Base-by-base conservation (phyloP, 2,329 filamentous ascomycete species). In the Lecanicillium sp. region DNA sequence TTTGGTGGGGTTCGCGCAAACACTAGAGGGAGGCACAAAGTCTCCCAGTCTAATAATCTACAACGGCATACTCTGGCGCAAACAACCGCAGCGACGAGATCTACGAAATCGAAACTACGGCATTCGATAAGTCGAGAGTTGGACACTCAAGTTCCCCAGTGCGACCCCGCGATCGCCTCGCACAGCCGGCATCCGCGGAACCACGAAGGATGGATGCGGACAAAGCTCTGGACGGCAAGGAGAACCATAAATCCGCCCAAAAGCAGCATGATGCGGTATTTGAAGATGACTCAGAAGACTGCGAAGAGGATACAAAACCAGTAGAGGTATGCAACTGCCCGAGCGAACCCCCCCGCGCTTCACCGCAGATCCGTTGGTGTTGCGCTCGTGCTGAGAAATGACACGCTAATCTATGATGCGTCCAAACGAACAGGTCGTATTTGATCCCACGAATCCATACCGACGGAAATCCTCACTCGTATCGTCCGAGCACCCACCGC, bases 381-480 rank as follows among this genome's bases (percentile, higher is more conserved):
- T n/a, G n/a, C n/a, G 19, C 14, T 24, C 36, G 12, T 23, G 14
- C 23, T n/a, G 19, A 20, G 14, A 23, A 17, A 33, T 15, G 39
- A 27, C 9, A 20, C 35, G 21, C 10, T 23, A 23, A 44, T 12
- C 19, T 19, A 29, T n/a, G 19, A 20, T 17, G 24, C 32, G 15
- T 35, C 33, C 11, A 17, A n/a, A 9, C 15, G 4, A 14, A 23
- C 48, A 80, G 78, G 80, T 85, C 42, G 73, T 79, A 19, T 84
- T 86, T 57, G 81, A 85, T 52, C 66, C 76, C 1, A 65, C 72
- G 32, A 83, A 77, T 54, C 72, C 74, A 0, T 81, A 83, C 56
- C 77, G 82, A 19, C 75, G 82, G 50, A 86, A 85, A 66, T 83
- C 79, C 58, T 85, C 81, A 11, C 70, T 86, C 41, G 77, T 83